Evolutionary conservation across 2,329 filamentous ascomycete genomes (phyloP).

Genomic region (Raffaelea ambrosiae): DNA sequence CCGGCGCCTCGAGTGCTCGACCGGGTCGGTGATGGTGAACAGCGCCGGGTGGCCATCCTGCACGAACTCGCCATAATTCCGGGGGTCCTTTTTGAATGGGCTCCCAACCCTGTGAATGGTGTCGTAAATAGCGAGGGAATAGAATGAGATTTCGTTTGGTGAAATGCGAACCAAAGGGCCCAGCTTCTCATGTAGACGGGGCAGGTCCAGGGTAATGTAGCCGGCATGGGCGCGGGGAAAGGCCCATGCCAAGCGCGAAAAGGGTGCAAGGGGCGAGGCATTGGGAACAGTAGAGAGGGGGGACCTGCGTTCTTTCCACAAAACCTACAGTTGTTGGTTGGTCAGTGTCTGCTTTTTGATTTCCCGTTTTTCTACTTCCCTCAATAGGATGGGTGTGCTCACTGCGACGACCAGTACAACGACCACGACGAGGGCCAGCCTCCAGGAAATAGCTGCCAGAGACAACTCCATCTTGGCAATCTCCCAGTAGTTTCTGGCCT

Average conservation of each 20-base stretch:
- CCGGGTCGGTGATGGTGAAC: constrained; percentile 7
- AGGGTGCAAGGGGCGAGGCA: constrained; percentile 3
- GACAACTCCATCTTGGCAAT: no score
- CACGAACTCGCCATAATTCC: constrained; percentile 10
- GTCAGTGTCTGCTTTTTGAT: no score
- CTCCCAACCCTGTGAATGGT: constrained; percentile 5
- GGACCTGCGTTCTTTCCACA: neutral
- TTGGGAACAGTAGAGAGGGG: neutral
- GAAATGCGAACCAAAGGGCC: constrained; percentile 8
- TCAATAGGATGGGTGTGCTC: no score
- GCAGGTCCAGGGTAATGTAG: constrained; percentile 7
- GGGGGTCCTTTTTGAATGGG: constrained; percentile 7
- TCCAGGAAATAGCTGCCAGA: no score
- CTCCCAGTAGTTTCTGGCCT: no score
- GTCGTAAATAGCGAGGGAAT: constrained; percentile 8
- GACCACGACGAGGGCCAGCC: neutral
- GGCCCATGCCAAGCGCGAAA: constrained; percentile 6
- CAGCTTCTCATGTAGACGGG: constrained; percentile 2
- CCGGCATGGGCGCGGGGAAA: constrained; percentile 6
- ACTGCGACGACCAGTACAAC: neutral
- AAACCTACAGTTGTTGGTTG: no score
- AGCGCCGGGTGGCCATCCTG: constrained; percentile 6
- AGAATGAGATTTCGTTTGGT: constrained; percentile 8
- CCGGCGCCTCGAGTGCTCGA: constrained; percentile 4
- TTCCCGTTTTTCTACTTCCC: no score